Evolutionary conservation across 352 stramenopile species (phyloP), one percentile per base, ranked within the genome.

Genomic region (Phytopythium vexans): DNA sequence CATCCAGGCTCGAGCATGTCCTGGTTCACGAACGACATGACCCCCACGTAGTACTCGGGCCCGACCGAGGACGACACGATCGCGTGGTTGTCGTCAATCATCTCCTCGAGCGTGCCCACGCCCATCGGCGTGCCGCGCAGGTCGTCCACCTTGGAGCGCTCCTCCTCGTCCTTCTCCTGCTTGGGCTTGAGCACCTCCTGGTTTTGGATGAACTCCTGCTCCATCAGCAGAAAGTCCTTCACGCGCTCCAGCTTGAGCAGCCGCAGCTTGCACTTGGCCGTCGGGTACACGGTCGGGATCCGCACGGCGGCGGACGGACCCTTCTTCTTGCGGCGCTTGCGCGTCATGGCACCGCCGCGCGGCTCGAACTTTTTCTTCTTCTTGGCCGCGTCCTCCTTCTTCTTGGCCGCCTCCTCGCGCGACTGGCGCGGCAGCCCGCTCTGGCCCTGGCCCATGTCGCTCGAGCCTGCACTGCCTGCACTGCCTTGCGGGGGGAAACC

Each of bases 151-250:
- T 99, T 99, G 49, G 97, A 96, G 42, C 96, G 86, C 65, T 99
- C 96, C 66, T 99, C 97, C 70, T 99, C 92, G 78, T 99, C 97
- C 53, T 98, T 97, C 66, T 99, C 93, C 72, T 99, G 96, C 66
- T 98, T 97, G n/a, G 97, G 96, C 76, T 99, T 99, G 72, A 99
- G 98, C 37, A 99, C 96, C 74, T 99, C 97, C 78, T 99, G 97
- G 81, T 99, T 99, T 60, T 97, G 93, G 75, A 99, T 99, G 58
- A 99, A 99, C 72, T 99, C 98, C 67, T 99, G 92, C 72, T 99
- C 98, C 86, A 99, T 98, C 32, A 99, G 79, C 62, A 99, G 65
- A 68, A 99, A 99, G 76, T 99, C 98, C 76, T 99, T 99, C 62
- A 99, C 98, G 45, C 97, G 93, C 66, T 99, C 97, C 68, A 99